Conservation (phyloP, 768 basidiomycete genomes). For the Suillus luteus region DNA sequence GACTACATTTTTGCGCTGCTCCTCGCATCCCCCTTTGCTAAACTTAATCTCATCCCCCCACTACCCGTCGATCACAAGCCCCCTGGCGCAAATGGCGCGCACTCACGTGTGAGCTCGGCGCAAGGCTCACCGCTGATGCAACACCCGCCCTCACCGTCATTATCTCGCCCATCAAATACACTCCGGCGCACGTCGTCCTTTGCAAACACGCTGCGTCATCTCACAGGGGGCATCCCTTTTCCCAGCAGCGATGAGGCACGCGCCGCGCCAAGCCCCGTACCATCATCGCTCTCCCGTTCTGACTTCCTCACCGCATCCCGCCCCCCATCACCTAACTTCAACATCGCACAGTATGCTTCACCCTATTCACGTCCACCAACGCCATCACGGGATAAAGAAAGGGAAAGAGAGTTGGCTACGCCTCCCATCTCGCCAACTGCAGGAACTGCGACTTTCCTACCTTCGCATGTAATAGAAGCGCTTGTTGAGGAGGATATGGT, state of each 20-base stretch:
- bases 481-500: constrained; percentile 96
- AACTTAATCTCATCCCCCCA: constrained; percentile 58
- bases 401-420: constrained; percentile 29
- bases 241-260: constrained; percentile 60
- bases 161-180: constrained; percentile 60
- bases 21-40: constrained; percentile 84
- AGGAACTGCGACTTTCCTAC: constrained; percentile 54
- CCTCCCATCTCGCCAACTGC: constrained; percentile 37
- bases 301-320: constrained; percentile 50
- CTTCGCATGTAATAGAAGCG: constrained; percentile 83
- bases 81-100: constrained; percentile 33
- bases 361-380: constrained; percentile 66
- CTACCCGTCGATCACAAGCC: constrained; percentile 40
- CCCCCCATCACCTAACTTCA: constrained; percentile 79
- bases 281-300: constrained; percentile 23
- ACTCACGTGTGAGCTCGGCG: constrained; percentile 49
- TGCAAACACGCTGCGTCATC: constrained; percentile 69
- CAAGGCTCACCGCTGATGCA: constrained; percentile 50
- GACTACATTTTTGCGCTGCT: constrained; percentile 93
- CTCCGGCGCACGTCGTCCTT: constrained; percentile 80
- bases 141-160: constrained; percentile 48
- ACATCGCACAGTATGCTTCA: constrained; percentile 73
- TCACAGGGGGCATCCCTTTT: constrained; percentile 73
- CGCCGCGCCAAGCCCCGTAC: constrained; percentile 37
- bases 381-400: constrained; percentile 29